Base-by-base conservation (phyloP, 2,329 filamentous ascomycete genomes). In the Ophiostoma sp. region DNA sequence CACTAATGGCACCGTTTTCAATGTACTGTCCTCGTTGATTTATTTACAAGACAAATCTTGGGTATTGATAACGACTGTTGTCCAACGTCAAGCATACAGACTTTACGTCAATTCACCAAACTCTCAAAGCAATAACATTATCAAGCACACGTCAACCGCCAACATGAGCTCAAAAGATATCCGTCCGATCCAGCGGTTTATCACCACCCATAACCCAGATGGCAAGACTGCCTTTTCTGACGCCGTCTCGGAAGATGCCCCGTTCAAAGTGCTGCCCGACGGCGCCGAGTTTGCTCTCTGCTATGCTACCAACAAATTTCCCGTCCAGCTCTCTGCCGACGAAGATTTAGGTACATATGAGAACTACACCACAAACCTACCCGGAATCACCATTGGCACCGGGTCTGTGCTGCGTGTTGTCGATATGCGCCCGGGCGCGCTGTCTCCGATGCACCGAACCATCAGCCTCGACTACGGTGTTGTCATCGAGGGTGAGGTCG, bases 391-490 rank as follows among this genome's bases (percentile, higher is more conserved):
- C 13, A 70, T 73, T n/a, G 71, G 48, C 17, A 67, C 57, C 3
- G 74, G 74, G 13, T 71, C 67, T 3, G 68, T 52, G 13, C 36
- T 48, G 15, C 62, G 68, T 23, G 67, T 73, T 13, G 71, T 75
- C 1, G 73, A 75, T 68, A 70, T 75, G 57, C 39, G 23, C 17
- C 74, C 74, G 0, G 73, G 69, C 0, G 54, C 44, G 1, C 48
- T 57, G 66, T 69, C 68, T 2, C 67, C 69, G 1, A 73, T 75
- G 72, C 74, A 75, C 71, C 73, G 74, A 10, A 75, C 74, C 4
- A 23, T 72, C 57, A 71, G 69, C 65, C 68, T 75, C 11, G 74
- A 75, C 70, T 74, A 74, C 70, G 82, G 81, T 1, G 77, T 83
- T 36, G 79, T 67, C 13, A 44, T 70, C 4, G 68, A 69, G 35